Base-by-base conservation (phyloP, 176 grass and related monocot species). In the Ampelocalamus luodianensis region DNA sequence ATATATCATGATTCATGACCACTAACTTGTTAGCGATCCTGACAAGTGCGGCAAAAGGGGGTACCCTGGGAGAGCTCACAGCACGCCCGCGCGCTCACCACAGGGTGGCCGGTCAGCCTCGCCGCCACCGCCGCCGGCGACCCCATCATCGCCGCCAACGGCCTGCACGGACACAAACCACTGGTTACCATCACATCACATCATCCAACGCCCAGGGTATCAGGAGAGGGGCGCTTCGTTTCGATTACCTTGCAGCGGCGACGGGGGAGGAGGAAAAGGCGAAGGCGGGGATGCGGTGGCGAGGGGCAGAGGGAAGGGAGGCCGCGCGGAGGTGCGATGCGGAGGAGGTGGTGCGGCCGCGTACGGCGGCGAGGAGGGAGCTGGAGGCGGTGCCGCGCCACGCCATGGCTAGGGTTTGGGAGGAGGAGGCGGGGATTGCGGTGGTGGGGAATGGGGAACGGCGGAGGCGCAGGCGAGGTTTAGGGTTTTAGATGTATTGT, bases 61-160 rank as follows among this genome's bases (percentile, higher is more conserved):
- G 93, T 96, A 95, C 96, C 96, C 96, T 95, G 93, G 75, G 91
- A 95, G 80, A 98, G 91, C 86, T 95, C 93, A 77, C 88, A 94
- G 88, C 91, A 98, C 67, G 91, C 91, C 80, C 91, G 89, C 90
- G 83, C 83, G 89, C 73, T 90, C 48, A 62, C 90, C 42, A 84
- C 88, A 14, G 89, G 68, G 86, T 95, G 90, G 24, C 85, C 85
- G 37, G 96, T 98, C 61, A 98, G 85, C 16, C 89, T 84, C 45
- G 87, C 85, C 27, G 44, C 71, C 44, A 82, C 78, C 64, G 68
- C 59, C 76, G 78, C 59, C 44, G 87, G 85, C 26, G 89, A 74
- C 16, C 91, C 91, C 69, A 90, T 87, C 62, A 98, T 55, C 63
- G 84, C 85, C 60, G 88, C 91, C 81, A 95, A 66, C 10, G 89